phyloP scores from a whole-genome alignment of 2,329 filamentous ascomycete genomes.

The Fusarium staphyleae region DNA sequence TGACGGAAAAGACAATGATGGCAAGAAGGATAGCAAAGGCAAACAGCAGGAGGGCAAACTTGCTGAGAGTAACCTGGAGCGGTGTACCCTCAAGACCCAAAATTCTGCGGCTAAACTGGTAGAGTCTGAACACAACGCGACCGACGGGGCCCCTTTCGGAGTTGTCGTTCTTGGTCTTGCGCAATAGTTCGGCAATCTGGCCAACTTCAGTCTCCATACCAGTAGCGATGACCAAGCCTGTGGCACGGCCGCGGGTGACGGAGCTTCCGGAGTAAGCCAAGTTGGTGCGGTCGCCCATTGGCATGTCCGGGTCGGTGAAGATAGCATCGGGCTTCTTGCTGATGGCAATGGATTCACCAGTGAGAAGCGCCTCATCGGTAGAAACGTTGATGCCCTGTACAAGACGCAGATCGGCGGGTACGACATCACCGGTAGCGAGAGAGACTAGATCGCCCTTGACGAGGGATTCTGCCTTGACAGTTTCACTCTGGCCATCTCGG shows the following conservation, averaged over 20 bases:
- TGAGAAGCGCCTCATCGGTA: constrained; percentile 77
- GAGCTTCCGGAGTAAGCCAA: constrained; percentile 75
- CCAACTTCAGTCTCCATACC: constrained; percentile 79
- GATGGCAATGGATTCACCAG: constrained; percentile 75
- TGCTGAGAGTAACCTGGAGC: constrained; percentile 83
- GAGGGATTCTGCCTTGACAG: constrained; percentile 62
- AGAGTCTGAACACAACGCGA: constrained; percentile 52
- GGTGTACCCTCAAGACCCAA: constrained; percentile 79
- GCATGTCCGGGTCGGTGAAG: constrained; percentile 60
- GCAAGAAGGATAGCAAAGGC: constrained; percentile 69
- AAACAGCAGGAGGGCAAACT: constrained; percentile 83
- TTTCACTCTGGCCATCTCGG: constrained; percentile 59
- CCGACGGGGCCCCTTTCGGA: constrained; percentile 52
- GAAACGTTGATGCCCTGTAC: constrained; percentile 75
- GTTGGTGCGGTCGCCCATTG: constrained; percentile 74
- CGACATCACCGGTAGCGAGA: constrained; percentile 70
- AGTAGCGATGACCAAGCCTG: constrained; percentile 72
- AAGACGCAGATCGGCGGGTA: constrained; percentile 72
- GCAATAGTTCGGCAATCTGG: constrained; percentile 74
- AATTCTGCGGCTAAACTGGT: constrained; percentile 58
- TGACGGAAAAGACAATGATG: constrained; percentile 68
- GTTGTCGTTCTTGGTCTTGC: constrained; percentile 59
- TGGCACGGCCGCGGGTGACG: constrained; percentile 74
- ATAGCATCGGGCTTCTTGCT: constrained; percentile 68
- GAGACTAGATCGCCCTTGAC: constrained; percentile 72